Evolutionary conservation across 441 rosid species (phyloP), one percentile per base, ranked within the genome.

Genomic region (Biscutella auriculata): DNA sequence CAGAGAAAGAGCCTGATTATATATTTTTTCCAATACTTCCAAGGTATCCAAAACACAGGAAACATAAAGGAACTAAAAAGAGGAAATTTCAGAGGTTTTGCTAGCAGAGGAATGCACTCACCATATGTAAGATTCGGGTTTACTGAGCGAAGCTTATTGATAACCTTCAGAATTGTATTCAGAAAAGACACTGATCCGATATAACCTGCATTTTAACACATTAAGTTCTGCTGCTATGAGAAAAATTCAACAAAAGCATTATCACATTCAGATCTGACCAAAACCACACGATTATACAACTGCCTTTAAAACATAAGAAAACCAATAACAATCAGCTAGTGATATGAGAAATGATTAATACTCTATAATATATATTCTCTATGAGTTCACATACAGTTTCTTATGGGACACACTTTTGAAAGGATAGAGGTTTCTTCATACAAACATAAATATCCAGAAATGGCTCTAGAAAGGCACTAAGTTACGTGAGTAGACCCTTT

Each of bases 111-210:
- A 54, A 43, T 26, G 56, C 8, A 76, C 95, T 77, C 57, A 84
- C 97, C 99, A 68, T 87, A 94, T 33, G 73, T 83, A 54, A 94
- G 89, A 43, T 82, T 77, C 37, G 99, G 96, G 74, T 89, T 94
- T 57, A 85, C 47, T 14, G 89, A 57, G 6, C 99, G 99, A 63
- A 94, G 97, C 86, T 87, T 90, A 35, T 77, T 48, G 35, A 94
- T 83, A 21, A 85, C 95, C 73, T 82, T 76, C 77, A 94, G 76
- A 36, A 94, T 62, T 17, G 84, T 77, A 73, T 82, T 73, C 73
- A 94, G 64, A 64, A 94, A 94, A 6, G 99, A 94, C 68, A 82
- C 94, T n/a, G 99, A 94, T 60, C 99, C 99, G 58, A 94, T 90
- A 68, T 94, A 94, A 56, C 97, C 99, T 89, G 80, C 42, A 75